Base-by-base conservation (phyloP, 1,139 yeast species). In the Yamadazyma epiphylla region DNA sequence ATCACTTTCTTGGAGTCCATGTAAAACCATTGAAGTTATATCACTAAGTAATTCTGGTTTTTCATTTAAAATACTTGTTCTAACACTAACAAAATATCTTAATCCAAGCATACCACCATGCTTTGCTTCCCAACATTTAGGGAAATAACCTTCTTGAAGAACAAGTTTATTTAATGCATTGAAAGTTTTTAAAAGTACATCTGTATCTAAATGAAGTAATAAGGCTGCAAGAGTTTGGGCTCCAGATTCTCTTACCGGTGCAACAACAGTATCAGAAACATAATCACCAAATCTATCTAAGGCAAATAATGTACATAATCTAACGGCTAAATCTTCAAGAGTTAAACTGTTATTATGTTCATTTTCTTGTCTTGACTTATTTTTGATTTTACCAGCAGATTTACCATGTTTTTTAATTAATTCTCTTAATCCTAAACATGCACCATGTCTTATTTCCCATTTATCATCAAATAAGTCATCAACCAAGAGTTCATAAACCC, bases 101-200 rank as follows among this genome's bases (percentile, higher is more conserved):
- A 94, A 67, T 0, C 98, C 98, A 15, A 94, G 71, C 81, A 94
- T 80, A 28, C 98, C 99, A 41, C 98, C 98, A 64, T 94, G 98
- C 37, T 94, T 86, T 1, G 96, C 97, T 54, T 94, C 97, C 98
- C 98, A 94, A 33, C 83, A 73, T 15, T 55, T 46, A 17, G 57
- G 54, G 13, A 38, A 31, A 15, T 45, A 51, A 13, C 52, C 58
- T 29, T 80, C 76, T 55, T 94, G 98, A 32, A 84, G 57, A 1
- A 88, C 87, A 35, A 94, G 64, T 29, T 74, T 70, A 36, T 78
- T 74, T 33, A 94, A 67, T 19, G 82, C 79, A 14, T 64, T 51
- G 51, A 89, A 91, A 0, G 88, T 77, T 33, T 72, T 66, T 5
- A 77, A 45, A 5, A 78, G 75, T 3, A 72, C 60, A 4, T 72